A percentile compares a stretch with the other conserved stretches of the same genome.
phyloP scores from a whole-genome alignment of 2,329 filamentous ascomycete genomes.

The Fusarium setosum region DNA sequence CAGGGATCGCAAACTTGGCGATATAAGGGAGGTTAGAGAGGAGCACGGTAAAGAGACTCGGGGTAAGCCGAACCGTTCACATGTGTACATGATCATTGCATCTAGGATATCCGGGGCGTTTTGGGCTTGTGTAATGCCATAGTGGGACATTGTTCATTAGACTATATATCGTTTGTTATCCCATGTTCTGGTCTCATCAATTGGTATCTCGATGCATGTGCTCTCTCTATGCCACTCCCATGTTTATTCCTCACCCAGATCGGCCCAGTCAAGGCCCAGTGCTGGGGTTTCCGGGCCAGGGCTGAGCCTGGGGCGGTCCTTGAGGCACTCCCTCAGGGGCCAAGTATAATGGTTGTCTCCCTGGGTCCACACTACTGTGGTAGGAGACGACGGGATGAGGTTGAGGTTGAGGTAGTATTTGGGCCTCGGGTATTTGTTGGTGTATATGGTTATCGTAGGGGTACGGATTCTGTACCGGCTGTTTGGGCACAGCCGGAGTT shows the following conservation, averaged over 20 bases:
- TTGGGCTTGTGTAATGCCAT: constrained; percentile 17
- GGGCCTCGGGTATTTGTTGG: not conserved
- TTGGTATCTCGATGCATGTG: constrained; percentile 28
- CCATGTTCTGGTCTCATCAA: constrained; percentile 10
- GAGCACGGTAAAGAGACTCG: constrained; percentile 42
- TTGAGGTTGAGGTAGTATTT: not conserved
- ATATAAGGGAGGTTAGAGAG: constrained; percentile 32
- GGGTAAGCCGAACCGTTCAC: constrained; percentile 13
- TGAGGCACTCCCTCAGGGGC: not conserved
- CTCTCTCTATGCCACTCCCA: not conserved
- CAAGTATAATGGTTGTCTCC: not conserved
- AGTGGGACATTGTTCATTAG: constrained; percentile 29
- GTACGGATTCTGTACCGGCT: not conserved
- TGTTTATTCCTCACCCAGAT: not conserved
- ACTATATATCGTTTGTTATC: constrained; percentile 21
- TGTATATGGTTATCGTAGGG: not conserved
- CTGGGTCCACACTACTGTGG: not conserved
- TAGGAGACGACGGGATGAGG: not conserved
- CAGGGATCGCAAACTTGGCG: constrained; percentile 49
- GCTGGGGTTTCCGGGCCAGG: not conserved
- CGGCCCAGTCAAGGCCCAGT: not conserved
- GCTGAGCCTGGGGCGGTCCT: not conserved
- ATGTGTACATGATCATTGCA: constrained; percentile 29
- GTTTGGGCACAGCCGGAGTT: not conserved
- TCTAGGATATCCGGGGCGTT: constrained; percentile 34